Evolutionary conservation across 805 yeast species (phyloP).

Genomic region (Metschnikowia anglica): DNA sequence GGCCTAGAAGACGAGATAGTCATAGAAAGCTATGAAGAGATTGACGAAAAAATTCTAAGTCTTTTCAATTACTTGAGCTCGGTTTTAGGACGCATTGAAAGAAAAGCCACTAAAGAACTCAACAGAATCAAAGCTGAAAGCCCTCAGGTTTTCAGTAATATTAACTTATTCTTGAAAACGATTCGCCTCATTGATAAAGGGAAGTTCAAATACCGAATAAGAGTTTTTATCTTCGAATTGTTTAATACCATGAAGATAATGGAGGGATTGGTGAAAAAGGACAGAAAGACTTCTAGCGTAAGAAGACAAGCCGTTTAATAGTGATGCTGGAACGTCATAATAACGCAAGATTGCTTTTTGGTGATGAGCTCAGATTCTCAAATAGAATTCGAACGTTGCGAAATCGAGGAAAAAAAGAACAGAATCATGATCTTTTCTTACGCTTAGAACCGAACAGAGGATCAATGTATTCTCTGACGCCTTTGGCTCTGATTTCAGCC

Average conservation of each 20-base stretch:
- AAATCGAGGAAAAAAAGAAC: background rate
- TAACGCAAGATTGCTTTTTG: background rate
- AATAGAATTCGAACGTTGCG: background rate
- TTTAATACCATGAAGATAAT: slow-evolving; percentile 49
- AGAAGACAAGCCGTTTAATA: slow-evolving; percentile 1
- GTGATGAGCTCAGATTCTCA: too few relatives aligned
- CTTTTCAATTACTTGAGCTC: slow-evolving; percentile 53
- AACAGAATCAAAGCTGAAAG: slow-evolving; percentile 49
- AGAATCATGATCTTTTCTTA: slow-evolving; percentile 2
- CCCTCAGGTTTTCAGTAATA: slow-evolving; percentile 55
- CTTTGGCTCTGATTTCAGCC: slow-evolving; percentile 25
- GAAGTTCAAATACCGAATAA: slow-evolving; percentile 59
- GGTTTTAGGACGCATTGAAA: slow-evolving; percentile 41
- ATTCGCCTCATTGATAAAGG: slow-evolving; percentile 52
- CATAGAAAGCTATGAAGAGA: slow-evolving; percentile 16
- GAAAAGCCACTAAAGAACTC: slow-evolving; percentile 58
- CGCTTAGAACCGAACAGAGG: slow-evolving; percentile 4
- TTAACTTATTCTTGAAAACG: slow-evolving; percentile 53
- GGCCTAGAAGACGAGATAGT: slow-evolving; percentile 19
- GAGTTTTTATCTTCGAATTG: slow-evolving; percentile 65
- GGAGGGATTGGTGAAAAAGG: slow-evolving; percentile 50
- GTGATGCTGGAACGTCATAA: slow-evolving; percentile 1
- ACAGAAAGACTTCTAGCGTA: slow-evolving; percentile 29
- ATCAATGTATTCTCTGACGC: slow-evolving; percentile 22
- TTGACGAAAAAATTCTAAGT: slow-evolving; percentile 27